phyloP scores from a whole-genome alignment of 164 flowering plant genomes.

The Aristolochia californica region DNA sequence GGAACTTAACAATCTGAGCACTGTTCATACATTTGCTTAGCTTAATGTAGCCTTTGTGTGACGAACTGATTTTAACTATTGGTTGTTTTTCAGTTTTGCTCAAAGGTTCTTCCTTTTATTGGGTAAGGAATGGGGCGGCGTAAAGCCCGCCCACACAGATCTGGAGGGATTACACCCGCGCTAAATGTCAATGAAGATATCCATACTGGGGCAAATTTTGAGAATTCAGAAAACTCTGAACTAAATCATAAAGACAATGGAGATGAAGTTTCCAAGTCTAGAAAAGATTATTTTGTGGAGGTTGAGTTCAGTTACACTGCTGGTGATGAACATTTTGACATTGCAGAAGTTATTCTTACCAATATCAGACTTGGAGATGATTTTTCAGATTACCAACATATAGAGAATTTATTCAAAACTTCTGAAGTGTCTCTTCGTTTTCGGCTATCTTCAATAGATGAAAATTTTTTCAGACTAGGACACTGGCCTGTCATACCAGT shows the following conservation, averaged over 20 bases:
- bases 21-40: too few relatives aligned
- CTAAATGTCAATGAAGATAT: not conserved
- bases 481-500: conserved; percentile 65
- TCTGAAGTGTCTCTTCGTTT: conserved; percentile 36
- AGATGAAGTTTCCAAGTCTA: conserved; percentile 6
- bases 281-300: conserved; percentile 33
- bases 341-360: conserved; percentile 56
- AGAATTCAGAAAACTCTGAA: conserved; percentile 2
- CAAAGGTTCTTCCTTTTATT: not conserved
- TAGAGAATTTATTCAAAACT: conserved; percentile 21
- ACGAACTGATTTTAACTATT: too few relatives aligned
- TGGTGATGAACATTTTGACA: conserved; percentile 47
- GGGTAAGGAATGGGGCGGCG: not conserved
- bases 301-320: conserved; percentile 31
- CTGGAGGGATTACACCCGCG: not conserved
- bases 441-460: conserved; percentile 32
- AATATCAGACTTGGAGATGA: conserved; percentile 29
- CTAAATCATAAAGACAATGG: not conserved
- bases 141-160: not conserved
- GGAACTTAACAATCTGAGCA: too few relatives aligned
- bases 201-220: not conserved
- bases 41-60: too few relatives aligned
- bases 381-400: conserved; percentile 18
- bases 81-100: too few relatives aligned
- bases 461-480: conserved; percentile 50